Percentiles rank a stretch among this genome's conserved stretches.
Evolutionary conservation across 2,329 filamentous ascomycete genomes (phyloP).

Genomic region (Coniochaeta pulveracea): DNA sequence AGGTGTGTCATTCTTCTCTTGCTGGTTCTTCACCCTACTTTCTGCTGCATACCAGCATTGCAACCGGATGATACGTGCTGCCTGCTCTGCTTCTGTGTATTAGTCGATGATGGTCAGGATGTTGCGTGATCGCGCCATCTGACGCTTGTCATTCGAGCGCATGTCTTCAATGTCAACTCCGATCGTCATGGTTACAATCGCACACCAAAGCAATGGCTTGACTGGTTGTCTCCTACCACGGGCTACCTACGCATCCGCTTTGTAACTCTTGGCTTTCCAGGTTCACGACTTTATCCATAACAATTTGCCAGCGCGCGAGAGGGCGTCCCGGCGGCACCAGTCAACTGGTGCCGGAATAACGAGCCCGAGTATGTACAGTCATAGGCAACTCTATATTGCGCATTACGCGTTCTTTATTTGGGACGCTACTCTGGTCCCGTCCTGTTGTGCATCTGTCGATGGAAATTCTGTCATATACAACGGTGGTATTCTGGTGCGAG

Average conservation of each 20-base stretch:
- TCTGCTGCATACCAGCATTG: no score
- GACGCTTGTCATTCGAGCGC: neutral
- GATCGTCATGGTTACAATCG: constrained; percentile 2
- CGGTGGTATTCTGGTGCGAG: constrained; percentile 8
- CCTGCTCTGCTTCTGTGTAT: neutral
- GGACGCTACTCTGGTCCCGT: constrained; percentile 8
- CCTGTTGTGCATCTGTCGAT: constrained; percentile 5
- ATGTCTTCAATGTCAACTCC: neutral
- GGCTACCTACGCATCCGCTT: constrained; percentile 7
- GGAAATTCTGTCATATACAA: constrained; percentile 8
- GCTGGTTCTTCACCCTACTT: no score
- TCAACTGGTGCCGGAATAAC: constrained; percentile 12
- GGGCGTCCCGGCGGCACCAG: constrained; percentile 11
- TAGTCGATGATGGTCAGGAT: neutral
- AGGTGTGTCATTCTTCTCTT: no score
- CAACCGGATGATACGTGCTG: no score
- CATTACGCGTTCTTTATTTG: constrained; percentile 14
- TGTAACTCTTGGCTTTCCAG: constrained; percentile 10
- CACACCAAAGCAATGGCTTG: no score
- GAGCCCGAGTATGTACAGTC: constrained; percentile 8
- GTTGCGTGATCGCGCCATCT: neutral
- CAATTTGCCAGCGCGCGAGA: constrained; percentile 14
- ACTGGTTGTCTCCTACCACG: constrained; percentile 7
- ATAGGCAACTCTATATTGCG: constrained; percentile 16
- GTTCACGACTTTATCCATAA: constrained; percentile 14